Evolutionary conservation across 2,329 filamentous ascomycete genomes (phyloP).

Genomic region (Neofusicoccum ribis): DNA sequence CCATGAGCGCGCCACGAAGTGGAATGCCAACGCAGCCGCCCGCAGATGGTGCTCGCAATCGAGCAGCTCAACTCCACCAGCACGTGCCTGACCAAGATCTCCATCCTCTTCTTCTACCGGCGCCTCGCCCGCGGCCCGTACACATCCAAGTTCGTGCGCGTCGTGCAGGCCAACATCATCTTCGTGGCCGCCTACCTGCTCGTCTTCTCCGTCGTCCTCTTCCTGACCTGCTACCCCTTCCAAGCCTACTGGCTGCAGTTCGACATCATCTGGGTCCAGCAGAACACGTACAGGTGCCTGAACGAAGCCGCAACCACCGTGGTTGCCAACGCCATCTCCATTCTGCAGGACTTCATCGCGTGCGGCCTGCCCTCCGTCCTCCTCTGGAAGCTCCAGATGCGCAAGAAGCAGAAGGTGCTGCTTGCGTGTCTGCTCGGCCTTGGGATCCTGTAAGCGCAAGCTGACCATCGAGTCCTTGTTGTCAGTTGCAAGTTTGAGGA

Average conservation of each 20-base stretch:
- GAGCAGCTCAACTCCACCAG: constrained; percentile 30
- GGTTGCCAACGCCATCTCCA: constrained; percentile 41
- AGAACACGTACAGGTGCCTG: constrained; percentile 28
- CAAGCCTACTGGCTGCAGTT: constrained; percentile 44
- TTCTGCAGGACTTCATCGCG: constrained; percentile 43
- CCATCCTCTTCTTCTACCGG: constrained; percentile 44
- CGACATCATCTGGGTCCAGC: constrained; percentile 24
- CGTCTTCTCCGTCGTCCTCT: constrained; percentile 37
- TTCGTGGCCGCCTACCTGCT: constrained; percentile 43
- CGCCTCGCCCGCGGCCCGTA: constrained; percentile 40
- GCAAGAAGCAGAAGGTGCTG: constrained; percentile 44
- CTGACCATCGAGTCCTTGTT: too few relatives aligned
- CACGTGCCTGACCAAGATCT: constrained; percentile 34
- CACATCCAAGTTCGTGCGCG: constrained; percentile 37
- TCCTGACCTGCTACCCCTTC: constrained; percentile 42
- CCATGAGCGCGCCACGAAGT: not conserved
- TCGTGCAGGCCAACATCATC: constrained; percentile 39
- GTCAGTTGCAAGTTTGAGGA: too few relatives aligned
- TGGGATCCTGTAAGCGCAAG: constrained; percentile 41
- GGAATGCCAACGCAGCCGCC: not conserved
- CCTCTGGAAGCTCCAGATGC: constrained; percentile 46
- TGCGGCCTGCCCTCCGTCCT: constrained; percentile 46
- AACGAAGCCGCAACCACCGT: constrained; percentile 42
- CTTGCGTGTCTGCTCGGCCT: constrained; percentile 47
- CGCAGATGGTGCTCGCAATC: constrained; percentile 25